These are phyloP conservation scores for Ceratocystis smalleyi DNA, from an alignment of 2,329 filamentous ascomycete genomes.

Conservation along the genomic window DNA sequence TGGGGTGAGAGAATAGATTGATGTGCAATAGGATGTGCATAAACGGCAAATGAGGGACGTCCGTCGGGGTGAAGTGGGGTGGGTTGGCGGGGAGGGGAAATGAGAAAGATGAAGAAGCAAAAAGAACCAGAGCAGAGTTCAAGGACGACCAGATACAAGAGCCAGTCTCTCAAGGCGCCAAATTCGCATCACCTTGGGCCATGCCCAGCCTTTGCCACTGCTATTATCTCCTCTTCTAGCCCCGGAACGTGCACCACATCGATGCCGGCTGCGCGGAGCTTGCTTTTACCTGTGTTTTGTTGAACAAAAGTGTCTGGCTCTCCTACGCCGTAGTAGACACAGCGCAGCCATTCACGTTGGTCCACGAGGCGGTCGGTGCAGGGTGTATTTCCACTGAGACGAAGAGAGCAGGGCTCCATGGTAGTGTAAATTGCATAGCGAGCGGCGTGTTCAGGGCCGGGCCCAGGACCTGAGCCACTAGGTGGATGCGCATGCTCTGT, in stretches of 20 bases:
- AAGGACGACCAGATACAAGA: no score
- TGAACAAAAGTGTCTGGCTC: constrained; percentile 86
- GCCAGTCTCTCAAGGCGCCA: not conserved
- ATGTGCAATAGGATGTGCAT: no score
- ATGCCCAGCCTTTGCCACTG: constrained; percentile 73
- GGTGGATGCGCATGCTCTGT: constrained; percentile 19
- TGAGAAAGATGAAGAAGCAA: no score
- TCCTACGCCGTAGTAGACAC: constrained; percentile 72
- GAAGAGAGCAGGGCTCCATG: constrained; percentile 68
- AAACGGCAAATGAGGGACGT: no score
- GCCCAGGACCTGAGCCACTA: no score
- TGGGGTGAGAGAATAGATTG: not conserved
- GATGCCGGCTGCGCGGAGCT: constrained; percentile 57
- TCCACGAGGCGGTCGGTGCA: constrained; percentile 67
- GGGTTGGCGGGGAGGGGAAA: no score
- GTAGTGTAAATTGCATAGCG: constrained; percentile 60
- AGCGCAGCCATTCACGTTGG: constrained; percentile 46
- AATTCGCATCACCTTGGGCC: not conserved
- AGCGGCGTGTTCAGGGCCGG: no score
- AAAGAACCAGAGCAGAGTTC: no score
- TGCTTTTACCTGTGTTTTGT: constrained; percentile 57
- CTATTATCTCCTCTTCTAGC: constrained; percentile 64
- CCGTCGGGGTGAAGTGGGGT: no score
- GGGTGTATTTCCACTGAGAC: constrained; percentile 57
- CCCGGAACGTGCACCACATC: constrained; percentile 57